These are phyloP conservation scores for Cenococcum geophilum DNA, from an alignment of 495 filamentous ascomycete species.

Conservation along the genomic window DNA sequence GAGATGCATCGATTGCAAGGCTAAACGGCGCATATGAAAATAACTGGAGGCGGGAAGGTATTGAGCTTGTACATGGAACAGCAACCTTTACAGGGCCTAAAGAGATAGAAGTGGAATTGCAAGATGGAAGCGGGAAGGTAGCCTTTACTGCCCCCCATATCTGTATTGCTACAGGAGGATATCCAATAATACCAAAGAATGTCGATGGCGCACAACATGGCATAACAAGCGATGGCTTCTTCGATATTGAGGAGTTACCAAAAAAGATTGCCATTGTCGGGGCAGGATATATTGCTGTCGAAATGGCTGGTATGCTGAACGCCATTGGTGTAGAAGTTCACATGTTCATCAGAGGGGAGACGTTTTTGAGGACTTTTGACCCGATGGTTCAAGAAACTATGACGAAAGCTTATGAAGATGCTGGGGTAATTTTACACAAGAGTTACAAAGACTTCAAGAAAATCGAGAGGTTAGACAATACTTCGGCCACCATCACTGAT, in stretches of 20 bases:
- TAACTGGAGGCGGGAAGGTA: slow-evolving; percentile 53
- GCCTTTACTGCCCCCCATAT: slow-evolving; percentile 51
- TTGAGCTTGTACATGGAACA: slow-evolving; percentile 53
- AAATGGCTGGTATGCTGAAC: slow-evolving; percentile 28
- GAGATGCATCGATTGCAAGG: slow-evolving; percentile 47
- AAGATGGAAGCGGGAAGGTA: slow-evolving; percentile 44
- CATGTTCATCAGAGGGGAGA: slow-evolving; percentile 29
- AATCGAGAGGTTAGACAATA: slow-evolving; percentile 22
- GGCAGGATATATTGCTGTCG: slow-evolving; percentile 28
- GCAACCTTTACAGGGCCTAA: slow-evolving; percentile 49
- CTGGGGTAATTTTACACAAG: slow-evolving; percentile 26
- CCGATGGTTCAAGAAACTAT: slow-evolving; percentile 31
- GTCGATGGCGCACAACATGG: slow-evolving; percentile 51
- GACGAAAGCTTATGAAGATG: slow-evolving; percentile 25
- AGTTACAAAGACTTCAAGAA: slow-evolving; percentile 16
- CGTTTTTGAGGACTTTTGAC: slow-evolving; percentile 25
- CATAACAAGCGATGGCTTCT: slow-evolving; percentile 50
- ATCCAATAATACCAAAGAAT: slow-evolving; percentile 43
- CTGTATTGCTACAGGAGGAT: slow-evolving; percentile 52
- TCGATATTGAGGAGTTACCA: slow-evolving; percentile 24
- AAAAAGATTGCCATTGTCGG: slow-evolving; percentile 26
- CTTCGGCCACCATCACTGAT: not conserved
- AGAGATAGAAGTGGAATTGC: slow-evolving; percentile 46
- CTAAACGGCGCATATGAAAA: slow-evolving; percentile 52
- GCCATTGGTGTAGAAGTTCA: slow-evolving; percentile 29